A percentile compares a stretch with the other conserved stretches of the same genome.
These are phyloP conservation scores for Pestalotiopsis sp. DNA, from an alignment of 2,329 filamentous ascomycete genomes.

Conservation along the genomic window DNA sequence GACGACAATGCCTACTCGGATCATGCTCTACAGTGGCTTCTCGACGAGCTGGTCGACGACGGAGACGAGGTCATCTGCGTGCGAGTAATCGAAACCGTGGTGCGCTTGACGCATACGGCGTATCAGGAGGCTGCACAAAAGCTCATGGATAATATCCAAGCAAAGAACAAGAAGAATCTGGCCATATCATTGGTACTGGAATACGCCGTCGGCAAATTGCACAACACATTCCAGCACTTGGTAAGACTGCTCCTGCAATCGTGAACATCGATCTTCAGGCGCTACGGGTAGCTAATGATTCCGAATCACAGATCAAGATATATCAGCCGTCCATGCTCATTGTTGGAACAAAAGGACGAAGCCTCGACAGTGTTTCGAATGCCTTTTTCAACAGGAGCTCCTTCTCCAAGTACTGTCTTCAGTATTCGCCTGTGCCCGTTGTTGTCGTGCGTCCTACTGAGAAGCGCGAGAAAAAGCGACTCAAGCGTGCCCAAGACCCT, in stretches of 20 bases:
- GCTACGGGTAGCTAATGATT: constrained; percentile 4
- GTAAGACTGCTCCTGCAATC: constrained; percentile 50
- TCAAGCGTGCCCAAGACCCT: constrained; percentile 79
- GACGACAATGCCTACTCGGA: constrained; percentile 92
- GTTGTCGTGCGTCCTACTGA: constrained; percentile 88
- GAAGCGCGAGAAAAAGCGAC: constrained; percentile 88
- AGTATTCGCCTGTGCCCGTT: constrained; percentile 90
- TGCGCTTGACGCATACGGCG: constrained; percentile 66
- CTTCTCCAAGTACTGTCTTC: constrained; percentile 92
- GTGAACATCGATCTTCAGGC: too few species aligned
- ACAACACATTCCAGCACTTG: constrained; percentile 88
- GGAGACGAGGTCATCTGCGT: constrained; percentile 93
- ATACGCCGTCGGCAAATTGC: constrained; percentile 86
- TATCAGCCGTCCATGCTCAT: constrained; percentile 91
- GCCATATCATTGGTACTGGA: constrained; percentile 86
- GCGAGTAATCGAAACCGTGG: constrained; percentile 82
- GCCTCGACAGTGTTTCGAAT: constrained; percentile 83
- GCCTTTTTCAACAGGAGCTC: constrained; percentile 78
- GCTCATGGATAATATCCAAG: constrained; percentile 75
- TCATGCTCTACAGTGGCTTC: constrained; percentile 88
- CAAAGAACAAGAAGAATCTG: constrained; percentile 77
- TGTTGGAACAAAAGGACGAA: constrained; percentile 85
- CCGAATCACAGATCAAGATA: constrained; percentile 72
- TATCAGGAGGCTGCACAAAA: constrained; percentile 78
- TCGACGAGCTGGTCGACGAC: constrained; percentile 90